Percentiles rank a stretch among this genome's conserved stretches.
Conservation (phyloP, 768 basidiomycete species). For the Suillus discolor region DNA sequence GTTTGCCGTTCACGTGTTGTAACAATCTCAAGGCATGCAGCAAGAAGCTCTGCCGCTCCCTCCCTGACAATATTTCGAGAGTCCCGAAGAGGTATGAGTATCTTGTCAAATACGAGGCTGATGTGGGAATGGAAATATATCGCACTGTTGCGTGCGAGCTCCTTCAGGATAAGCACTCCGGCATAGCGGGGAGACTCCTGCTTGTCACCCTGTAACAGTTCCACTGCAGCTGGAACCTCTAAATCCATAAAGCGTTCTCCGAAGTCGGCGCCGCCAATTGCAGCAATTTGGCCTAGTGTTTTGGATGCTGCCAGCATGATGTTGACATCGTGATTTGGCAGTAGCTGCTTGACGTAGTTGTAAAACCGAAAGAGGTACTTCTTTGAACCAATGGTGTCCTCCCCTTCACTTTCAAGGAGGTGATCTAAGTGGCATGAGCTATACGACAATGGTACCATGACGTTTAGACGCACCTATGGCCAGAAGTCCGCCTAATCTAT, state of each 20-base stretch:
- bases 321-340: constrained; percentile 88
- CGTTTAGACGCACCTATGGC: constrained; percentile 70
- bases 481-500: constrained; percentile 83
- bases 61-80: constrained; percentile 89
- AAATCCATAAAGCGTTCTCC: constrained; percentile 89
- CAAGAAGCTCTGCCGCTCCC: constrained; percentile 91
- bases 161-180: constrained; percentile 91
- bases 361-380: constrained; percentile 83
- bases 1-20: constrained; percentile 69
- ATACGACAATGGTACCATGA: constrained; percentile 12
- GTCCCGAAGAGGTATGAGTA: constrained; percentile 88
- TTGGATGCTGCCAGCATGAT: constrained; percentile 96
- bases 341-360: constrained; percentile 91
- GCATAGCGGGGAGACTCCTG: constrained; percentile 87
- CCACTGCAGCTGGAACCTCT: constrained; percentile 84
- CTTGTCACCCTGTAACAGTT: constrained; percentile 73
- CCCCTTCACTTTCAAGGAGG: constrained; percentile 74
- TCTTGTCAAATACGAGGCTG: constrained; percentile 86
- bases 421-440: constrained; percentile 48
- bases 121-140: constrained; percentile 89
- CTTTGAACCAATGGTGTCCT: constrained; percentile 81
- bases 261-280: constrained; percentile 80
- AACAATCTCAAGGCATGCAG: constrained; percentile 89
- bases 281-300: constrained; percentile 84
- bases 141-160: constrained; percentile 87